These are phyloP conservation scores for Neonectria faginata DNA, from an alignment of 2,329 filamentous ascomycete genomes.

Conservation along the genomic window DNA sequence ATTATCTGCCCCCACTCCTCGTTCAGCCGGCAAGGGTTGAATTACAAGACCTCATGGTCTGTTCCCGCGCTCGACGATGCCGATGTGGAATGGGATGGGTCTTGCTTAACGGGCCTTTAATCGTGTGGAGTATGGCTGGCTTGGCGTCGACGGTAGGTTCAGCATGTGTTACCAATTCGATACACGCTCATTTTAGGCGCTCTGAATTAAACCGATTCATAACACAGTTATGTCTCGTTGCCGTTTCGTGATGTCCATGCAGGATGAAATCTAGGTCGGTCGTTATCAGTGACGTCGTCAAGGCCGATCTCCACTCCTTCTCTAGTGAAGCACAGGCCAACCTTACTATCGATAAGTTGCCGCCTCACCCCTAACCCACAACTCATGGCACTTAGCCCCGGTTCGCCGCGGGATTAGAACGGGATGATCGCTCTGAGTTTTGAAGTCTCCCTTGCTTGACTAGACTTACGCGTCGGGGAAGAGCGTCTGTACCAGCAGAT, in stretches of 20 bases:
- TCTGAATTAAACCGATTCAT: conserved; percentile 4
- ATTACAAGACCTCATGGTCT: background rate
- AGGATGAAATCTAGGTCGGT: background rate
- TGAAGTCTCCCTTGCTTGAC: conserved; percentile 5
- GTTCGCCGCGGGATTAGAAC: background rate
- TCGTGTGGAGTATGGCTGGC: conserved; percentile 31
- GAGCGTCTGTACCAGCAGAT: conserved; percentile 31
- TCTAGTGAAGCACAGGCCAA: conserved; percentile 13
- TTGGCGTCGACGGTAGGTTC: conserved; percentile 32
- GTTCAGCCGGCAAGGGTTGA: background rate
- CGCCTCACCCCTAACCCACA: conserved; percentile 31
- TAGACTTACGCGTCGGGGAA: background rate
- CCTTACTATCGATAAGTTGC: conserved; percentile 47
- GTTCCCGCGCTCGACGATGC: conserved; percentile 22
- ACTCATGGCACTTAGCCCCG: background rate
- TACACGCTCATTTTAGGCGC: conserved; percentile 28
- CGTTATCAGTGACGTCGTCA: conserved; percentile 25
- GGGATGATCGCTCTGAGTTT: conserved; percentile 6
- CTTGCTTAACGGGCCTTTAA: conserved; percentile 19
- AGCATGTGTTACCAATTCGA: conserved; percentile 5
- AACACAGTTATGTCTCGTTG: background rate
- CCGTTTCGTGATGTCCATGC: background rate
- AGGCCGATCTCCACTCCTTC: conserved; percentile 25
- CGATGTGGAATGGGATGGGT: conserved; percentile 13
- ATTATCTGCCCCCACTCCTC: background rate